Base-by-base conservation (phyloP, 352 stramenopile species). In the Globisporangium emineosum region DNA sequence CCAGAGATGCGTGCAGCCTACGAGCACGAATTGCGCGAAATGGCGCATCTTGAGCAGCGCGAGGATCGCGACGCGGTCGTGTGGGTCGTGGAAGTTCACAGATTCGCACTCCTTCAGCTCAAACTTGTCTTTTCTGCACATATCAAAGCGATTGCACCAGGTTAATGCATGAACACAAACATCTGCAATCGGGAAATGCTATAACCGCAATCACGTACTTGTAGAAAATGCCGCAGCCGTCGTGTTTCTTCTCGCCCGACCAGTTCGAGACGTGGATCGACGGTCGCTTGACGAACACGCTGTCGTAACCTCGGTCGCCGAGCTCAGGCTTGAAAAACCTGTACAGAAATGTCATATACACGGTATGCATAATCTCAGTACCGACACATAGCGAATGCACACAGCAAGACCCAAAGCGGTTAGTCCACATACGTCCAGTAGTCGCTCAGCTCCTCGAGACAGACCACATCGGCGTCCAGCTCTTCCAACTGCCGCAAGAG, bases 151-250 rank as follows among this genome's bases (percentile, higher is more conserved):
- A 23, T 47, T 12, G 23, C 40, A 47, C n/a, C 23, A n/a, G 5
- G 47, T 61, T 12, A 65, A 23, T 12, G 40, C 40, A 47, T 47
- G 40, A 23, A 23, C 40, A 10, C 8, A 17, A 47, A 21, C 23
- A 47, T 47, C 17, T 1, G 6, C 40, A 12, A 23, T 21, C 8
- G 0, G 17, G 5, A 17, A 19, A 33, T 4, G 43, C 19, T 8
- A 12, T 10, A 54, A 40, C 52, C 12, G 52, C 33, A 23, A 23
- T 6, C 69, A 47, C 79, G 59, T 33, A 90, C 82, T 93, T 91
- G 76, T 86, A 96, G 51, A 96, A 96, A 68, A 96, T 94, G 17
- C 87, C 87, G 32, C 87, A 96, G 63, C 87, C 87, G 64, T 96
- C 87, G 43, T 89, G 81, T 64, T 96, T 96, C 70, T 91, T 94